Evolutionary conservation across 768 basidiomycete genomes (phyloP).

Genomic region (Phaeotremella skinneri): DNA sequence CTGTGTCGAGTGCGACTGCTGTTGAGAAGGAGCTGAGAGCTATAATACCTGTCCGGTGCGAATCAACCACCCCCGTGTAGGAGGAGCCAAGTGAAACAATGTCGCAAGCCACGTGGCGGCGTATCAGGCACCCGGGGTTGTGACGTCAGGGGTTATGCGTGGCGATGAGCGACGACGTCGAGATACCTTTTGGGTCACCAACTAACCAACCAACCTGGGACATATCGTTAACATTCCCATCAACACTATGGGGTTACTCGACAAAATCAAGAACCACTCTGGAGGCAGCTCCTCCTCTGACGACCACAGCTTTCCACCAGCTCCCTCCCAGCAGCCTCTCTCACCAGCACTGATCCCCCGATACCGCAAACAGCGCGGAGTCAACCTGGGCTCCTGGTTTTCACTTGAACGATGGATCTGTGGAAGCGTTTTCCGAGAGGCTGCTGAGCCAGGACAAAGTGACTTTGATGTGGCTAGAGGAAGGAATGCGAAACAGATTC

Average conservation of each 20-base stretch:
- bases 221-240: too few relatives aligned
- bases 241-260: constrained; percentile 44
- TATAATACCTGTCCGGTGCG: too few relatives aligned
- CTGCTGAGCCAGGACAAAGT: constrained; percentile 59
- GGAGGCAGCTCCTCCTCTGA: neutral
- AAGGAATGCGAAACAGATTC: constrained; percentile 53
- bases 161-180: too few relatives aligned
- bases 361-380: constrained; percentile 73
- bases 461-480: constrained; percentile 64
- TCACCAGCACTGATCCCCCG: constrained; percentile 56
- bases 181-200: too few relatives aligned
- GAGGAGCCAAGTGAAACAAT: too few relatives aligned
- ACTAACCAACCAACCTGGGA: too few relatives aligned
- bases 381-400: constrained; percentile 73
- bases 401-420: constrained; percentile 75
- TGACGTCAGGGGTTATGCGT: too few relatives aligned
- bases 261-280: constrained; percentile 45
- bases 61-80: too few relatives aligned
- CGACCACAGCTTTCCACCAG: constrained; percentile 10
- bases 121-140: too few relatives aligned
- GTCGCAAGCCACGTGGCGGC: too few relatives aligned
- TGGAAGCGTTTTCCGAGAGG: constrained; percentile 60
- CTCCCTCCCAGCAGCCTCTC: constrained; percentile 16
- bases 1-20: too few relatives aligned
- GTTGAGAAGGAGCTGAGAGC: too few relatives aligned